Evolutionary conservation across 306 rosid species (phyloP).

Genomic region (Pachyrhizus erosus): DNA sequence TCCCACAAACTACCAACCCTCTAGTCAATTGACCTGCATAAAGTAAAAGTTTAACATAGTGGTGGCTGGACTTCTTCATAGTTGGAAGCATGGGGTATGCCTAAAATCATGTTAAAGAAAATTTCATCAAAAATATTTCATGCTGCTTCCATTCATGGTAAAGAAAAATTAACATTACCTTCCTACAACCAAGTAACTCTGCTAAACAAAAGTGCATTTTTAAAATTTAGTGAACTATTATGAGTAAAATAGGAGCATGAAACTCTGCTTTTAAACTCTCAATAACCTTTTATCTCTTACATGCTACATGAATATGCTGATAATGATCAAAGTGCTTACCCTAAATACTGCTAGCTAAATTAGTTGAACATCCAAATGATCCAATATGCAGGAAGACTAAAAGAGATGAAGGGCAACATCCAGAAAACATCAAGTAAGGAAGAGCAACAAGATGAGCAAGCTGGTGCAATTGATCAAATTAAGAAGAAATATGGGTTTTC

Average conservation of each 20-base stretch:
- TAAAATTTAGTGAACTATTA: not conserved
- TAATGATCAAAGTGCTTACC: constrained; percentile 4
- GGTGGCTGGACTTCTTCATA: not conserved
- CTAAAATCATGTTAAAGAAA: not conserved
- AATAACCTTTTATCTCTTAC: not conserved
- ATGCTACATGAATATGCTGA: not conserved
- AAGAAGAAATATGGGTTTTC: constrained; percentile 83
- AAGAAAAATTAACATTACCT: not conserved
- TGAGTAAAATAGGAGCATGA: not conserved
- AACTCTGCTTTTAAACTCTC: not conserved
- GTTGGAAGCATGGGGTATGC: not conserved
- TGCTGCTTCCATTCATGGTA: not conserved
- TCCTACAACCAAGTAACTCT: not conserved
- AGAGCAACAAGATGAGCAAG: constrained; percentile 67
- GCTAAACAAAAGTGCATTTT: not conserved
- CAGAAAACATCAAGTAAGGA: constrained; percentile 67
- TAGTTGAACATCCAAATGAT: constrained; percentile 29
- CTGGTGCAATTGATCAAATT: constrained; percentile 74
- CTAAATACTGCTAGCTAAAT: constrained; percentile 31
- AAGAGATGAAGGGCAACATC: constrained; percentile 72
- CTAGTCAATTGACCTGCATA: not conserved
- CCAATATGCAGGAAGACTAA: constrained; percentile 71
- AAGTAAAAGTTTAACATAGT: not conserved
- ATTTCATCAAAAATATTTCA: not conserved
- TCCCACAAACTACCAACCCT: not conserved